These are phyloP conservation scores for Schizonepeta tenuifolia DNA, from an alignment of 257 asterid species.

Conservation along the genomic window DNA sequence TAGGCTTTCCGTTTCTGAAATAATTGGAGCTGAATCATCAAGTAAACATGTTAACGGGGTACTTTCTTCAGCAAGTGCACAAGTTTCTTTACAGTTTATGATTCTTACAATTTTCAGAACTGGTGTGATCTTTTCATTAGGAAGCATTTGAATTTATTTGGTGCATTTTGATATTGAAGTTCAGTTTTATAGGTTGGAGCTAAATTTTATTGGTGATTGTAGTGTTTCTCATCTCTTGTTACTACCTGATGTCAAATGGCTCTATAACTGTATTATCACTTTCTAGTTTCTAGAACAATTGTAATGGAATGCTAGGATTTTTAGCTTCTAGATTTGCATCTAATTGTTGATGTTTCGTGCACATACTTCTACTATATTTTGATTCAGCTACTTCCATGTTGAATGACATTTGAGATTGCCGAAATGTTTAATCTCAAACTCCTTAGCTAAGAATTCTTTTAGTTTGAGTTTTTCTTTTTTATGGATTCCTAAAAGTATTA, in stretches of 20 bases:
- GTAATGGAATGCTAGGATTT: constrained; percentile 1
- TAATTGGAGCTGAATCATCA: not conserved
- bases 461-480: too few species aligned
- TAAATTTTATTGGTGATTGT: not conserved
- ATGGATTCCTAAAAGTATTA: too few species aligned
- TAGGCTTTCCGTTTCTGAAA: constrained; percentile 4
- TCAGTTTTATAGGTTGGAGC: constrained; percentile 7
- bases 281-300: not conserved
- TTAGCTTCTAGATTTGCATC: not conserved
- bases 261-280: not conserved
- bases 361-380: too few species aligned
- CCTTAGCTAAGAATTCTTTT: too few species aligned
- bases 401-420: too few species aligned
- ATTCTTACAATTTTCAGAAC: not conserved
- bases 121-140: not conserved
- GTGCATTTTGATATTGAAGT: not conserved
- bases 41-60: not conserved
- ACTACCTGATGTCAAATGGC: constrained; percentile 14
- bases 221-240: not conserved
- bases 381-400: too few species aligned
- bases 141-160: not conserved
- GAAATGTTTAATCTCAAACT: too few species aligned
- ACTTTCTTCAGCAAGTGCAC: not conserved
- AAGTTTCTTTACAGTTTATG: not conserved
- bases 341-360: too few species aligned